phyloP scores from a whole-genome alignment of 768 basidiomycete species.

The Collybiopsis luxurians region DNA sequence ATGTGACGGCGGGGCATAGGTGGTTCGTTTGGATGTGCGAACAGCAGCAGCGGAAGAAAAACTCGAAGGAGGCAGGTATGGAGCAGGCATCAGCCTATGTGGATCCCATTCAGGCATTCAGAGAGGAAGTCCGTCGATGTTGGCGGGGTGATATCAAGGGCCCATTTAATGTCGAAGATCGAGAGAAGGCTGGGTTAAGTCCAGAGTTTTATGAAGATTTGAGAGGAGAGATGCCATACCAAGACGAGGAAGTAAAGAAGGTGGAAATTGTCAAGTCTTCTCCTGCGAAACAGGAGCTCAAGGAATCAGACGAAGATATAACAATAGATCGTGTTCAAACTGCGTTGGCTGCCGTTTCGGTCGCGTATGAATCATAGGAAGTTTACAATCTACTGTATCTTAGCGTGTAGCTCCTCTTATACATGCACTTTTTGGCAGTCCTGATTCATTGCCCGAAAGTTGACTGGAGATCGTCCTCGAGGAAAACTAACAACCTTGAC shows the following conservation, averaged over 20 bases:
- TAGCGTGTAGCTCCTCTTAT: no score
- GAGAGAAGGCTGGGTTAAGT: constrained; percentile 72
- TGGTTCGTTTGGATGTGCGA: constrained; percentile 82
- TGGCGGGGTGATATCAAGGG: constrained; percentile 77
- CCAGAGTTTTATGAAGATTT: constrained; percentile 71
- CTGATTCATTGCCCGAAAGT: constrained; percentile 31
- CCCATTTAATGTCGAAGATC: constrained; percentile 76
- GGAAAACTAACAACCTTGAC: constrained; percentile 30
- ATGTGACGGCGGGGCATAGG: constrained; percentile 78
- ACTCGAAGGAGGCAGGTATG: constrained; percentile 14
- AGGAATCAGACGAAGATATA: no score
- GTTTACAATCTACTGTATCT: no score
- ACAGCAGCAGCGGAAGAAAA: constrained; percentile 29
- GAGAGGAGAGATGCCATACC: constrained; percentile 49
- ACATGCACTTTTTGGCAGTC: background rate
- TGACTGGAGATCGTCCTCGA: constrained; percentile 30
- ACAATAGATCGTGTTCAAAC: no score
- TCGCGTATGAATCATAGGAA: background rate
- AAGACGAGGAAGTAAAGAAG: background rate
- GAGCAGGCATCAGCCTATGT: constrained; percentile 16
- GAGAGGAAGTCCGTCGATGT: constrained; percentile 64
- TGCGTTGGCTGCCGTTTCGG: no score
- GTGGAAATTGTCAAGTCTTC: no score
- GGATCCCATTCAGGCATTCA: constrained; percentile 65
- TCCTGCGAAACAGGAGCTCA: no score